These are phyloP conservation scores for Avena sativa DNA, from an alignment of 176 grass and related monocot species.

Conservation along the genomic window DNA sequence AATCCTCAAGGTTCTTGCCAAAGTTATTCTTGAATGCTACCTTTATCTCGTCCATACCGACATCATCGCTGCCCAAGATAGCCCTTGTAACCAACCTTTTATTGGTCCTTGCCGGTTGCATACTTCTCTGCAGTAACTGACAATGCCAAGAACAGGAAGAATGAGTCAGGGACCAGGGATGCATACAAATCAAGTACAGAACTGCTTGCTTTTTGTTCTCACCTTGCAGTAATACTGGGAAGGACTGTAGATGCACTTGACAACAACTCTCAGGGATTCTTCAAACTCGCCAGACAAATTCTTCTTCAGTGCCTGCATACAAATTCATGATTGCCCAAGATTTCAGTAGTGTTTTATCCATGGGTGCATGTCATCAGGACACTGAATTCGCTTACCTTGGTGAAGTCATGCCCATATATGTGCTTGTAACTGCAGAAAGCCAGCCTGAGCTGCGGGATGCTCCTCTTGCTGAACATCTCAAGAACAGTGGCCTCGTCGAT, in stretches of 20 bases:
- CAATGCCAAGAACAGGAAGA: conserved; percentile 38
- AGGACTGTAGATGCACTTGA: conserved; percentile 85
- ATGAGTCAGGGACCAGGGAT: conserved; percentile 27
- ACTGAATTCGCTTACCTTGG: conserved; percentile 54
- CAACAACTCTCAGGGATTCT: conserved; percentile 66
- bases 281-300: conserved; percentile 63
- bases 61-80: conserved; percentile 71
- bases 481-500: conserved; percentile 73
- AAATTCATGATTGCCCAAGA: conserved; percentile 6
- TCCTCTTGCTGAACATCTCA: conserved; percentile 97
- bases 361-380: background rate
- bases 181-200: background rate
- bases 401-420: conserved; percentile 90
- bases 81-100: conserved; percentile 66
- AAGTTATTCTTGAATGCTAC: conserved; percentile 59
- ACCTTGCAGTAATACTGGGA: conserved; percentile 94
- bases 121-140: conserved; percentile 67
- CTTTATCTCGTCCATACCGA: conserved; percentile 70
- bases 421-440: conserved; percentile 90
- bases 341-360: background rate
- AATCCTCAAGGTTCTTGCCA: conserved; percentile 68
- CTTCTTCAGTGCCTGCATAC: conserved; percentile 69
- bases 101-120: conserved; percentile 42
- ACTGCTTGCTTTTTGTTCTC: background rate
- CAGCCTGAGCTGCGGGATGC: conserved; percentile 88